Evolutionary conservation across 345 rosid genomes (phyloP), one percentile per base, ranked within the genome.

Genomic region (Orychophragmus violaceus): DNA sequence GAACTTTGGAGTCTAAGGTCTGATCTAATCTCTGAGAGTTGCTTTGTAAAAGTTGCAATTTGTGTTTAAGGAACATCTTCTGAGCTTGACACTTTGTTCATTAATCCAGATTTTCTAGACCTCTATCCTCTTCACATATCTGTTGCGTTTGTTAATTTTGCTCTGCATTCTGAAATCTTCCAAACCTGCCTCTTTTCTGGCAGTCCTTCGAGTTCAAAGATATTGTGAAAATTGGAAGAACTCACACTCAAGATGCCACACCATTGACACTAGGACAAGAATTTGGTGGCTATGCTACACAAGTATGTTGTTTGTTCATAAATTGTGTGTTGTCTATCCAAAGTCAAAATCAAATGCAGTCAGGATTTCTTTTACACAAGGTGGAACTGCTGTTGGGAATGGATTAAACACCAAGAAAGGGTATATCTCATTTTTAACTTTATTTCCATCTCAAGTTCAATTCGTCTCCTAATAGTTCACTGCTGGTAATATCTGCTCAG

Each of bases 311-410:
- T 74, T 22, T 42, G 13, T 28, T 28, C 10, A 5, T 50, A 39
- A 60, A 28, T 0, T 17, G 24, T 6, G 18, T 29, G 6, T 8
- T 52, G 25, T 19, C 41, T 45, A 23, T 16, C 25, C 44, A 55
- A 12, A 45, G 28, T 71, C 21, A 53, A 23, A 41, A 42, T 53
- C 48, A 42, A 27, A 23, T 70, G 13, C 37, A 53, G 44, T 60
- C 50, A 27, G 8, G 19, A 39, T 51, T 33, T 11, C 17, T 27
- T 10, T 1, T 0, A 7, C 98, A 62, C 98, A 92, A 75, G 98
- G 98, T 74, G 97, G 97, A 70, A 92, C 98, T 75, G 98, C 98
- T 49, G 98, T 92, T 30, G 98, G 98, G 35, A 92, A 97, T 13
- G 98, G 97, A 76, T 76, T 92, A 75, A 92, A 92, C 81, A 89